Evolutionary conservation across 2,329 filamentous ascomycete genomes (phyloP).

Genomic region (Aspergillus calidoustus): DNA sequence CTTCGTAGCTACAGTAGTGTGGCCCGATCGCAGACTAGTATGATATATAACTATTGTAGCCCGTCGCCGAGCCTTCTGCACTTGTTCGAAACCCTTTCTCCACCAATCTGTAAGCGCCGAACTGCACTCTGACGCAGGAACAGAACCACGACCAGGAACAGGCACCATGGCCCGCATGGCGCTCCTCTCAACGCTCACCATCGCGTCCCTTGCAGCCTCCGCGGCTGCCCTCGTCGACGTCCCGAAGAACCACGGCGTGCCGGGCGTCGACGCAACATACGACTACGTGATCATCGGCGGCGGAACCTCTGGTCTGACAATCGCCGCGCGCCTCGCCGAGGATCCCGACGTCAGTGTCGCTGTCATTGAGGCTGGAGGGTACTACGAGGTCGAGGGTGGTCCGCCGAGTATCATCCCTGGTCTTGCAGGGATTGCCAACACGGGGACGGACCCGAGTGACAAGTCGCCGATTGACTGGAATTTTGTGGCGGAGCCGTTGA

Average conservation of each 20-base stretch:
- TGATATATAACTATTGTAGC: background rate
- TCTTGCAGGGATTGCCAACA: background rate
- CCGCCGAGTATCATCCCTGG: background rate
- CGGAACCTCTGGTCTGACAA: background rate
- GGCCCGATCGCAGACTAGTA: no score
- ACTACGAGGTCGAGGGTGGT: conserved; percentile 1
- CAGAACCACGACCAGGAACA: background rate
- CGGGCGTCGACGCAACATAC: conserved; percentile 2
- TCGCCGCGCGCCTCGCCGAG: conserved; percentile 2
- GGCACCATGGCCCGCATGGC: background rate
- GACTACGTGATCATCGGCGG: conserved; percentile 8
- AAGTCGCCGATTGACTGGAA: background rate
- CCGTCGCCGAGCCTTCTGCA: no score
- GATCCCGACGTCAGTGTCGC: background rate
- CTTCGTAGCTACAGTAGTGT: background rate
- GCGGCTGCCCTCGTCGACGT: background rate
- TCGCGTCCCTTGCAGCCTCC: background rate
- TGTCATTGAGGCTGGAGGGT: background rate
- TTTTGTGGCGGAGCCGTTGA: background rate
- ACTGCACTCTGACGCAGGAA: background rate
- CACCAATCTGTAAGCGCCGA: background rate
- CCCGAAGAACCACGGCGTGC: background rate
- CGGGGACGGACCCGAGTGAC: background rate
- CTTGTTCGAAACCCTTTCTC: background rate
- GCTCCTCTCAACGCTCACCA: background rate